Evolutionary conservation across 805 yeast genomes (phyloP).

Genomic region (Candida nanaspora): DNA sequence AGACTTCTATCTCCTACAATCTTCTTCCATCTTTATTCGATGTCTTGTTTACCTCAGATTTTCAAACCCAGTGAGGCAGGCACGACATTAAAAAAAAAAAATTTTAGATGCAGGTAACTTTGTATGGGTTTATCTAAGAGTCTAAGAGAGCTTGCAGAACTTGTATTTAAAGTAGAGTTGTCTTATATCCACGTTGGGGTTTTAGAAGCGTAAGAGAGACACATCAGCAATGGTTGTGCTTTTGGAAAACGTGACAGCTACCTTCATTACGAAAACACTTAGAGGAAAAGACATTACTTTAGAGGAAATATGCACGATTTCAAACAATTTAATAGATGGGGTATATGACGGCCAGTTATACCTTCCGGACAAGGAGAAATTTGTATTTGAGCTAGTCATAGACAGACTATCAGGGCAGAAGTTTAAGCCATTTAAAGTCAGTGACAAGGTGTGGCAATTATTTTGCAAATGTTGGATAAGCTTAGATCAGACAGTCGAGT

Average conservation of each 20-base stretch:
- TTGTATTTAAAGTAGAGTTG: too few species aligned
- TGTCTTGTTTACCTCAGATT: conserved; percentile 21
- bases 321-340: conserved; percentile 26
- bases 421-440: conserved; percentile 34
- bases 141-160: too few species aligned
- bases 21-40: too few species aligned
- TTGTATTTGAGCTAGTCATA: conserved; percentile 51
- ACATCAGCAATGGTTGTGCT: not conserved
- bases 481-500: conserved; percentile 10
- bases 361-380: conserved; percentile 49
- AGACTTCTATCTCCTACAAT: too few species aligned
- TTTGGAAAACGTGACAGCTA: conserved; percentile 25
- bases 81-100: not conserved
- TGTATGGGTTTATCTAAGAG: too few species aligned
- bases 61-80: not conserved
- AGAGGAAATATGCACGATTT: conserved; percentile 32
- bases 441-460: conserved; percentile 41
- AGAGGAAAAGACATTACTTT: conserved; percentile 45
- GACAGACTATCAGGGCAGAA: conserved; percentile 52
- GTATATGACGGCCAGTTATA: conserved; percentile 25
- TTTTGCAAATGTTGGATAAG: conserved; percentile 27
- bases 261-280: conserved; percentile 47
- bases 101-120: not conserved
- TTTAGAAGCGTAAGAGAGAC: too few species aligned
- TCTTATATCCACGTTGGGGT: too few species aligned